phyloP scores from a whole-genome alignment of 768 basidiomycete species.

The Russula lepida region DNA sequence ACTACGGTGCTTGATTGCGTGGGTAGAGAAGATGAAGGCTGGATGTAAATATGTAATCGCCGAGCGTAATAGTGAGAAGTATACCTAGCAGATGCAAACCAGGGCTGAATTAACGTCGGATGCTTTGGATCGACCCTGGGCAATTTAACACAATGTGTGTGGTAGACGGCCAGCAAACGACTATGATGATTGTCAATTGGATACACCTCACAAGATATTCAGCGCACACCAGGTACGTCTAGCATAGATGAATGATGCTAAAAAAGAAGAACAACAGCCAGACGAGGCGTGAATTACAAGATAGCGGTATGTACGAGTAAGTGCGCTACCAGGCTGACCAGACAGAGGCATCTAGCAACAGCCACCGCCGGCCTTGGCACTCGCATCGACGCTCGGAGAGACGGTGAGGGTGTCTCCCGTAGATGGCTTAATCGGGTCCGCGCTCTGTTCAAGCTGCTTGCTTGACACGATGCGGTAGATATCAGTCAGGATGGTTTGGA shows the following conservation, averaged over 20 bases:
- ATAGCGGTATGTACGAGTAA: constrained; percentile 17
- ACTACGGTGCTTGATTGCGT: constrained; percentile 43
- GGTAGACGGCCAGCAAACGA: background rate
- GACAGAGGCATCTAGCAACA: constrained; percentile 44
- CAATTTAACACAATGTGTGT: background rate
- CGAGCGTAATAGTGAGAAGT: constrained; percentile 4
- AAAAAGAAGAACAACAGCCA: constrained; percentile 9
- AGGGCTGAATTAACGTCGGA: background rate
- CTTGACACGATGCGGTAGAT: constrained; percentile 97
- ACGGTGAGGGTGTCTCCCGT: constrained; percentile 81
- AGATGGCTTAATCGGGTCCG: constrained; percentile 70
- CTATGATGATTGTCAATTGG: background rate
- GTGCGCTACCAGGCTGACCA: background rate
- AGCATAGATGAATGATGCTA: background rate
- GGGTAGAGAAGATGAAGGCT: background rate
- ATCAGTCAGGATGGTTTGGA: constrained; percentile 94
- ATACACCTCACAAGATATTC: background rate
- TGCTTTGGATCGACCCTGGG: background rate
- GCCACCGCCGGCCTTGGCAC: constrained; percentile 45
- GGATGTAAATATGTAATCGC: constrained; percentile 8
- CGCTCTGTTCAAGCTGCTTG: constrained; percentile 84
- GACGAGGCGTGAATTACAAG: constrained; percentile 14
- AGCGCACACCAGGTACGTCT: constrained; percentile 1
- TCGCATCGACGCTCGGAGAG: constrained; percentile 60
- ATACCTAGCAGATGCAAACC: constrained; percentile 4